Conservation (phyloP, 225 moss, liverwort and hornwort genomes). For the Sphagnum tenellum region DNA sequence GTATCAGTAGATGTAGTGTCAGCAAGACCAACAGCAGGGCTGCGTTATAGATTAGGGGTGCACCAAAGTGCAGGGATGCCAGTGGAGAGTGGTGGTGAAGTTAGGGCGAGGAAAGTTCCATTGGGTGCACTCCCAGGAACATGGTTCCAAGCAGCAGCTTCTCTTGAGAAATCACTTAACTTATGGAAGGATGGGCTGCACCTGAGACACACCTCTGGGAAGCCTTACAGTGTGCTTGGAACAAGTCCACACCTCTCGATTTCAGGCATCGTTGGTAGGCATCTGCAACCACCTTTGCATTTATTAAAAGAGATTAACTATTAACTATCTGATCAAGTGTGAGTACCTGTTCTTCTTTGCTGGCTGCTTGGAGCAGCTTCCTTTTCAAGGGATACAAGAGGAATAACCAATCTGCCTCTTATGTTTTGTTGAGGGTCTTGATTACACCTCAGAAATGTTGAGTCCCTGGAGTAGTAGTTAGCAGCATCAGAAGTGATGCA, state of each 20-base stretch:
- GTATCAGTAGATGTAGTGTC: slow-evolving; percentile 61
- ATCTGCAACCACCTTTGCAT: too few relatives aligned
- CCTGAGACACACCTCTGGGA: slow-evolving; percentile 16
- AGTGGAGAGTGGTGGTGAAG: slow-evolving; percentile 42
- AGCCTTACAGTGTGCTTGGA: slow-evolving; percentile 51
- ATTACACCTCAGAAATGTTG: too few relatives aligned
- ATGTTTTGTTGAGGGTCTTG: too few relatives aligned
- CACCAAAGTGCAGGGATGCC: slow-evolving; percentile 69
- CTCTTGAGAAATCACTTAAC: slow-evolving; percentile 55
- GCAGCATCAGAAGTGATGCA: too few relatives aligned
- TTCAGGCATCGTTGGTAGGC: slow-evolving; percentile 62
- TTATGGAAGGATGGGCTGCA: slow-evolving; percentile 41
- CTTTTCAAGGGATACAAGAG: too few relatives aligned
- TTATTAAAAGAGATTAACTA: too few relatives aligned
- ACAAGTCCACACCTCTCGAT: slow-evolving; percentile 53
- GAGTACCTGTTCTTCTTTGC: too few relatives aligned
- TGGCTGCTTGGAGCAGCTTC: too few relatives aligned
- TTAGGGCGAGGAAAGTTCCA: slow-evolving; percentile 30
- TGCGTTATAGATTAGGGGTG: slow-evolving; percentile 66
- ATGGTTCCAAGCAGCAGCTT: slow-evolving; percentile 60
- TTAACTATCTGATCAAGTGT: too few relatives aligned
- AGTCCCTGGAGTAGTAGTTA: too few relatives aligned
- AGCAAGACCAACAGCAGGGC: slow-evolving; percentile 40
- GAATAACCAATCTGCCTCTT: too few relatives aligned
- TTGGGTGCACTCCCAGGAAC: slow-evolving; percentile 52